A percentile compares a stretch with the other conserved stretches of the same genome.
Conservation (phyloP, 2,329 filamentous ascomycete species). For the Trichoderma guizhouense region DNA sequence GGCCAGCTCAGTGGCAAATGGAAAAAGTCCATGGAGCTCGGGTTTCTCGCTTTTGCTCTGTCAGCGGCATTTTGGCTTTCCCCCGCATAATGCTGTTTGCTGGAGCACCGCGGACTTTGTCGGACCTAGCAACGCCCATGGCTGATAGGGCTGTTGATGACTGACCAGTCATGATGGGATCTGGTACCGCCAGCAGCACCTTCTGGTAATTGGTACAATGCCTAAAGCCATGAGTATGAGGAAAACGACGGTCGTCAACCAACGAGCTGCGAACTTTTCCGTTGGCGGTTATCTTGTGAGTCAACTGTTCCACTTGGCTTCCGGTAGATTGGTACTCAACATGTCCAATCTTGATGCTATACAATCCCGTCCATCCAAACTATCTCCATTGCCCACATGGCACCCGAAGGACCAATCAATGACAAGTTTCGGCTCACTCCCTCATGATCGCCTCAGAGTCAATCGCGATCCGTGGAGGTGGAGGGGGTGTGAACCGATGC, state of each 20-base stretch:
- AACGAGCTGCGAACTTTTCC: not conserved
- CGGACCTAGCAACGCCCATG: not conserved
- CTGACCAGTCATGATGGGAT: not conserved
- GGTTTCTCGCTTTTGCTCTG: conserved; percentile 2
- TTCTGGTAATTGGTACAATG: not conserved
- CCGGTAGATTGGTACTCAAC: not conserved
- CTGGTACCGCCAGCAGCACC: not conserved
- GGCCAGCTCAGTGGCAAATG: not conserved
- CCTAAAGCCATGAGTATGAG: not conserved
- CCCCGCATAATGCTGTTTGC: conserved; percentile 8
- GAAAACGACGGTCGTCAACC: not conserved
- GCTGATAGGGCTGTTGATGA: conserved; percentile 1
- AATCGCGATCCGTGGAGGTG: conserved; percentile 6
- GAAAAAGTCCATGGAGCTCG: conserved; percentile 9
- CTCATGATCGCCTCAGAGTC: conserved; percentile 1
- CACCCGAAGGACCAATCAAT: not conserved
- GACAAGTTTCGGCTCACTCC: not conserved
- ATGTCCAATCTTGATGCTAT: not conserved
- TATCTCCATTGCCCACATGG: not conserved
- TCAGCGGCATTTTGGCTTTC: conserved; percentile 4
- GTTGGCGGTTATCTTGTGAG: not conserved
- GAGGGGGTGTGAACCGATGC: conserved; percentile 5
- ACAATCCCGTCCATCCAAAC: not conserved
- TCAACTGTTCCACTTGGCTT: not conserved
- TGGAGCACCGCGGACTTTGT: not conserved